Base-by-base conservation (phyloP, 225 moss, liverwort and hornwort species). In the Climacium dendroides region DNA sequence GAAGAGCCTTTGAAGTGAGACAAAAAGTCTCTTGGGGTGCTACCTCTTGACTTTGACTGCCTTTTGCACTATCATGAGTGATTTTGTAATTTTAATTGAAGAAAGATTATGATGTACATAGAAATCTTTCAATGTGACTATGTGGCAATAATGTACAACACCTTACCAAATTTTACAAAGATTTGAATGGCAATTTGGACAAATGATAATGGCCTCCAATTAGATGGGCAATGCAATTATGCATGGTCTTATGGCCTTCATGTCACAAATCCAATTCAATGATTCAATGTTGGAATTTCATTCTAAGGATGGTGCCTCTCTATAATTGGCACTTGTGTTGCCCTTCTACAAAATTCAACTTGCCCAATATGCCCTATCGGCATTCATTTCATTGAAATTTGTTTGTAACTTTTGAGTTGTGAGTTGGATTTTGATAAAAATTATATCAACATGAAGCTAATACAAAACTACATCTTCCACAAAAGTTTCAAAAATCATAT, bases 351-450 rank as follows among this genome's bases (percentile, higher is more conserved):
- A 24, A n/a, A 25, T 41, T 41, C 5, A 25, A 0, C 25, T 41
- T 41, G 7, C 2, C 1, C 2, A 0, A 24, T 5, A 2, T 39
- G 0, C 5, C 15, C 1, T 72, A 45, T 16, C 26, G 3, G 3
- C 2, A 47, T 6, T n/a, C 18, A 47, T 73, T 72, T 43, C 28
- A 6, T 0, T 73, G 0, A 73, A 47, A 73, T 5, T 18, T 47
- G 0, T 1, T 73, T 73, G 4, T 4, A 29, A 30, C 5, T 8
- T n/a, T 41, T 25, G 8, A 41, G 25, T 0, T 1, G 0, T 70
- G 2, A 70, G 2, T 25, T 0, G 15, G 3, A 39, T 41, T 39
- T 69, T 39, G 15, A 8, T 5, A 39, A 24, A 69, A 24, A 39
- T 14, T 39, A 7, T 69, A 0, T 8, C 39, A 69, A 39, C 1